Conservation (phyloP, 208 protist genomes). For the Wallacemonas sp. region DNA sequence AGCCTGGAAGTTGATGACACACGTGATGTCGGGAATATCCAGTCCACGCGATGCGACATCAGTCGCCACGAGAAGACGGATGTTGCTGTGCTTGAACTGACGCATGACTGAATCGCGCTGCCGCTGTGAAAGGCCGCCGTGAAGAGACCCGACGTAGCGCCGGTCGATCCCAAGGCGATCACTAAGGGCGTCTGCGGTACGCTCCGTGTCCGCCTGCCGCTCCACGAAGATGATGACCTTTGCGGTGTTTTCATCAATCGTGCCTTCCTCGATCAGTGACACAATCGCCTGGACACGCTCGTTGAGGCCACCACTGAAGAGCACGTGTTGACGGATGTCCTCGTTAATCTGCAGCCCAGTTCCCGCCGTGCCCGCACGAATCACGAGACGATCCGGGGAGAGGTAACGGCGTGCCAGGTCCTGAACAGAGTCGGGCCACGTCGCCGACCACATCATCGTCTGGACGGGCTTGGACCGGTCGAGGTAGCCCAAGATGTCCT, state of each 20-base stretch:
- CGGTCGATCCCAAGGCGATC: conserved; percentile 64
- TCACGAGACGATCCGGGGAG: conserved; percentile 71
- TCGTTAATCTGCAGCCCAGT: conserved; percentile 83
- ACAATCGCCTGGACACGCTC: conserved; percentile 73
- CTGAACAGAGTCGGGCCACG: conserved; percentile 88
- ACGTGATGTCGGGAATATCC: conserved; percentile 94
- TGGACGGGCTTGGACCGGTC: conserved; percentile 70
- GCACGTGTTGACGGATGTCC: conserved; percentile 77
- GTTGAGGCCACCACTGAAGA: conserved; percentile 58
- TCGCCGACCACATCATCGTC: conserved; percentile 98
- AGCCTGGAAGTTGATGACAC: conserved; percentile 94
- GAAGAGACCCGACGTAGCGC: conserved; percentile 87
- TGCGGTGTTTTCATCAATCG: conserved; percentile 80
- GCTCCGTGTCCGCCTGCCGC: conserved; percentile 87
- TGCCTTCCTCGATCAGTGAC: conserved; percentile 72
- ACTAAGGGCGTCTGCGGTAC: conserved; percentile 56
- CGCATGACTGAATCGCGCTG: conserved; percentile 89
- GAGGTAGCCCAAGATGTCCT: conserved; percentile 94
- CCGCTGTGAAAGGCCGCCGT: conserved; percentile 94
- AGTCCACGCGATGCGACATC: conserved; percentile 94
- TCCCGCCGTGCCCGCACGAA: conserved; percentile 85
- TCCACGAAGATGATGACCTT: conserved; percentile 94
- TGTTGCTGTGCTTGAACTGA: conserved; percentile 87
- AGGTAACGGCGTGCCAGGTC: conserved; percentile 87
- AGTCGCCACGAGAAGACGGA: conserved; percentile 91